A percentile compares a stretch with the other conserved stretches of the same genome.
Conservation (phyloP, 257 asterid genomes). For the Prunella vulgaris region DNA sequence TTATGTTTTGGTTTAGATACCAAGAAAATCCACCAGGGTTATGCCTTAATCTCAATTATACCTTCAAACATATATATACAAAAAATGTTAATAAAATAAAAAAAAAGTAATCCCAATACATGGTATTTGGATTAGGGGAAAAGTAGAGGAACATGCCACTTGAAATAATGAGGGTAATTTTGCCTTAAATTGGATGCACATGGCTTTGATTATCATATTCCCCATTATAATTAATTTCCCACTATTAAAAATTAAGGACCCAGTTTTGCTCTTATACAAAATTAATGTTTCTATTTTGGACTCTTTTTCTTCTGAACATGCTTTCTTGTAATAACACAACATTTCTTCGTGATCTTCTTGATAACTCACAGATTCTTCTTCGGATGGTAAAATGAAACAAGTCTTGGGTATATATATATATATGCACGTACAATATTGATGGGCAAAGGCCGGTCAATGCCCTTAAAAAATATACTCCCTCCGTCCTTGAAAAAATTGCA, state of each 20-base stretch:
- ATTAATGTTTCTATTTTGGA: constrained; percentile 29
- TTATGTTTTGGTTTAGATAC: constrained; percentile 35
- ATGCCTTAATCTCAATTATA: constrained; percentile 29
- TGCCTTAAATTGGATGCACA: constrained; percentile 50
- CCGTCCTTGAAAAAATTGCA: too few relatives aligned
- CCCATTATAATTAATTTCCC: constrained; percentile 21
- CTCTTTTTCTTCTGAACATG: constrained; percentile 28
- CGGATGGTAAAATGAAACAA: neutral
- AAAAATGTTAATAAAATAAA: neutral
- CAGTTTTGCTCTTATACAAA: constrained; percentile 26
- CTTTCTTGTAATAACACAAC: constrained; percentile 11
- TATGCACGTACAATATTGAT: neutral
- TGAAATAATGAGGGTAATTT: constrained; percentile 31
- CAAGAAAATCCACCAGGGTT: constrained; percentile 19
- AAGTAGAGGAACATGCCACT: constrained; percentile 42
- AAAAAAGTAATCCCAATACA: constrained; percentile 23
- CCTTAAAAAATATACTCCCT: too few relatives aligned
- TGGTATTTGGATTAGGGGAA: constrained; percentile 35
- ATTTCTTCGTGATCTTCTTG: constrained; percentile 18
- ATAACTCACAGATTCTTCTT: constrained; percentile 8
- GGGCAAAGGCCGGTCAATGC: neutral
- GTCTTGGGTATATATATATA: too few relatives aligned
- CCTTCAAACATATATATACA: constrained; percentile 3
- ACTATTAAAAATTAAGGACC: constrained; percentile 28
- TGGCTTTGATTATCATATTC: constrained; percentile 44